These are phyloP conservation scores for Turnera subulata DNA, from an alignment of 345 rosid species.

Conservation along the genomic window DNA sequence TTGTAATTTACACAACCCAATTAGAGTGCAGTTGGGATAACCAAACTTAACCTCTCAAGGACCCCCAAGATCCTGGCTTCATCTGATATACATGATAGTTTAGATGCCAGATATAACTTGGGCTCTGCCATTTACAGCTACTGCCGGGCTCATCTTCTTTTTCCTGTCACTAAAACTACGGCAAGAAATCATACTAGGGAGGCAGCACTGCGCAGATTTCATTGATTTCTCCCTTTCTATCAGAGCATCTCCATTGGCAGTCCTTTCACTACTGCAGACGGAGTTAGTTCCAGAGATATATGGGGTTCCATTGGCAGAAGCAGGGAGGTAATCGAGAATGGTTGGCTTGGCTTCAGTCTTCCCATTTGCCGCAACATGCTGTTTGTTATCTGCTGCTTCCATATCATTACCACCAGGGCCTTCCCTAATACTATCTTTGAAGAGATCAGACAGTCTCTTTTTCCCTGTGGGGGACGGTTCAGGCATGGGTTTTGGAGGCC, in stretches of 20 bases:
- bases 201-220: conserved; percentile 55
- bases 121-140: conserved; percentile 18
- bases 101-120: not conserved
- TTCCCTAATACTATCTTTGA: conserved; percentile 49
- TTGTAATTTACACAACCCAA: conserved; percentile 6
- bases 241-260: conserved; percentile 34
- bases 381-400: conserved; percentile 11
- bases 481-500: conserved; percentile 34
- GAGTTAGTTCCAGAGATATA: conserved; percentile 51
- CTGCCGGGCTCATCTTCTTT: conserved; percentile 50
- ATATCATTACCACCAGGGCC: conserved; percentile 29
- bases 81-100: not conserved
- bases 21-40: not conserved
- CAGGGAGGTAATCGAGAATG: conserved; percentile 29
- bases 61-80: conserved; percentile 2
- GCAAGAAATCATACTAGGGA: conserved; percentile 63
- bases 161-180: conserved; percentile 62
- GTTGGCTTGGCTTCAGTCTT: conserved; percentile 30
- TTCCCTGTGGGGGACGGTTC: conserved; percentile 42
- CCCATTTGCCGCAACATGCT: conserved; percentile 14
- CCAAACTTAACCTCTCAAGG: not conserved
- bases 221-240: conserved; percentile 39
- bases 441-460: conserved; percentile 78
- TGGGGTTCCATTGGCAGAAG: conserved; percentile 44
- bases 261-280: conserved; percentile 45